These are phyloP conservation scores for Diddensiella caesifluorescens DNA, from an alignment of 805 yeast species.

Conservation along the genomic window DNA sequence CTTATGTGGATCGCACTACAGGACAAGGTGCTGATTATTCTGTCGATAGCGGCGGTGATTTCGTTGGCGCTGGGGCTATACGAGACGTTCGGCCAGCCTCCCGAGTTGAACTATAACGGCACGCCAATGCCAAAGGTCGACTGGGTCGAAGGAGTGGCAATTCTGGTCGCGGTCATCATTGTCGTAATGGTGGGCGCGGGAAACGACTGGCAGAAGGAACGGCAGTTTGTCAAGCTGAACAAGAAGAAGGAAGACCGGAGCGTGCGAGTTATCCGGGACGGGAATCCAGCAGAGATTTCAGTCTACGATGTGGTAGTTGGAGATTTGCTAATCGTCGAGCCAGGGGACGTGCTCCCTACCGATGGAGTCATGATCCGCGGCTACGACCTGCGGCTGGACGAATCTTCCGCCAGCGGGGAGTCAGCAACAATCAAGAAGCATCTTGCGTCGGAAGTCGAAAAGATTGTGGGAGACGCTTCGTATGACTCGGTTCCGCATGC, in stretches of 20 bases:
- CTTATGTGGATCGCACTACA: slow-evolving; percentile 80
- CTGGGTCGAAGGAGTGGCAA: slow-evolving; percentile 99
- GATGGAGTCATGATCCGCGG: slow-evolving; percentile 76
- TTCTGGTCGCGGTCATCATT: slow-evolving; percentile 81
- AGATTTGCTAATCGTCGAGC: slow-evolving; percentile 73
- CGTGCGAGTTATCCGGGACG: slow-evolving; percentile 69
- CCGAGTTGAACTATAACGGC: slow-evolving; percentile 74
- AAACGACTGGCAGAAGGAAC: slow-evolving; percentile 95
- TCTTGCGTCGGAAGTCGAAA: slow-evolving; percentile 39
- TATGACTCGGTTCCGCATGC: slow-evolving; percentile 28
- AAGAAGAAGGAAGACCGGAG: slow-evolving; percentile 82
- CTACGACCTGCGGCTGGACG: slow-evolving; percentile 75
- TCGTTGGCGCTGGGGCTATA: slow-evolving; percentile 88
- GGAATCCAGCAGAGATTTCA: slow-evolving; percentile 60
- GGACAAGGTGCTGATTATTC: slow-evolving; percentile 81
- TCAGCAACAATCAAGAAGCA: slow-evolving; percentile 71
- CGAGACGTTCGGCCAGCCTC: slow-evolving; percentile 82
- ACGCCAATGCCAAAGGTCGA: slow-evolving; percentile 75
- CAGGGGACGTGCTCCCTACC: slow-evolving; percentile 92
- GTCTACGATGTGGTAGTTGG: slow-evolving; percentile 80
- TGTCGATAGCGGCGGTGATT: slow-evolving; percentile 80
- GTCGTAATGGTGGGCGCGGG: slow-evolving; percentile 91
- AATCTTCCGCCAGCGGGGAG: slow-evolving; percentile 91
- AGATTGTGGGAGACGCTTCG: slow-evolving; percentile 31
- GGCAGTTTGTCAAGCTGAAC: slow-evolving; percentile 84